A percentile compares a stretch with the other conserved stretches of the same genome.
Evolutionary conservation across 306 rosid species (phyloP).

Genomic region (Hippophae rhamnoides): DNA sequence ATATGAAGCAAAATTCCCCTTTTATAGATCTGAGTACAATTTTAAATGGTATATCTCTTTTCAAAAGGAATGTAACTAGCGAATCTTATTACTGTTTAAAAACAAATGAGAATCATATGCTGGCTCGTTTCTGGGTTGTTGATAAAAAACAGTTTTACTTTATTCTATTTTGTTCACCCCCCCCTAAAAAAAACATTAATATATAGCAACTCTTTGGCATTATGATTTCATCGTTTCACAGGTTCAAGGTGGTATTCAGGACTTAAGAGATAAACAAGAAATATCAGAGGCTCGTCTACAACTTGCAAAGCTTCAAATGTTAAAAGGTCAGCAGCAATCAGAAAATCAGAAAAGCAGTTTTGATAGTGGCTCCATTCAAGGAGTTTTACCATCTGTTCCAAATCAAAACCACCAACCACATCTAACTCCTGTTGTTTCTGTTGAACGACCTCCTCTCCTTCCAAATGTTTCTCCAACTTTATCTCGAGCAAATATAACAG

Average conservation of each 20-base stretch:
- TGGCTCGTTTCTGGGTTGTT: too few relatives aligned
- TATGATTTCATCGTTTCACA: slow-evolving; percentile 7
- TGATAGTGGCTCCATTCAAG: slow-evolving; percentile 9
- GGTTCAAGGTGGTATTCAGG: slow-evolving; percentile 30
- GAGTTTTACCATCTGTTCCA: slow-evolving; percentile 5
- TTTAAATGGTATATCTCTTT: background rate
- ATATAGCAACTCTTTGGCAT: slow-evolving; percentile 2
- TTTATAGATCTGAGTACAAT: background rate
- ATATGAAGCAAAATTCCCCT: too few relatives aligned
- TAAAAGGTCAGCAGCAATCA: slow-evolving; percentile 10
- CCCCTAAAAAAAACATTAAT: too few relatives aligned
- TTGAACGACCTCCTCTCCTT: slow-evolving; percentile 12
- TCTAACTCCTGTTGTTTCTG: slow-evolving; percentile 13
- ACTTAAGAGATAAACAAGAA: slow-evolving; percentile 33
- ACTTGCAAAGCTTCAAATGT: slow-evolving; percentile 27
- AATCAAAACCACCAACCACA: slow-evolving; percentile 18
- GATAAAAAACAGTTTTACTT: too few relatives aligned
- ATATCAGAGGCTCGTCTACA: slow-evolving; percentile 22
- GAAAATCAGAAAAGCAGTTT: slow-evolving; percentile 11
- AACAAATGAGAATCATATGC: background rate
- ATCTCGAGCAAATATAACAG: slow-evolving; percentile 13
- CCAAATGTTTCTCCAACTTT: slow-evolving; percentile 9
- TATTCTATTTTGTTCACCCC: too few relatives aligned
- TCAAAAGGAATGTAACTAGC: background rate
- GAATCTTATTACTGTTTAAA: background rate